A percentile compares a stretch with the other conserved stretches of the same genome.
These are phyloP conservation scores for Phytopythium oedochilum DNA, from an alignment of 352 stramenopile genomes.

Conservation along the genomic window DNA sequence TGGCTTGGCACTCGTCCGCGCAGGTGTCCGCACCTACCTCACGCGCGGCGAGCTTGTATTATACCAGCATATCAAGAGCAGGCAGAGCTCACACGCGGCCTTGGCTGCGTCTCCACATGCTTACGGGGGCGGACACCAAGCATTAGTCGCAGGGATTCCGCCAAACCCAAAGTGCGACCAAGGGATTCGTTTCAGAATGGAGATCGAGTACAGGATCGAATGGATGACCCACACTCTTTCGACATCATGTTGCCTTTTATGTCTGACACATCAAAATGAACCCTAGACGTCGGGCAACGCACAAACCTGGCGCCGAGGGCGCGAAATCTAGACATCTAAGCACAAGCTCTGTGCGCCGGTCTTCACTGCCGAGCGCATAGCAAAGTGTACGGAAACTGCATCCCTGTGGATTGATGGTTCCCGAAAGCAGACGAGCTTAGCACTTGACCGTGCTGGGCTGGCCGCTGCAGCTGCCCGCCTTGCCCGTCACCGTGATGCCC, in stretches of 20 bases:
- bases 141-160: too few relatives aligned
- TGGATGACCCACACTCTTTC: neutral
- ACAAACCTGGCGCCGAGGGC: neutral
- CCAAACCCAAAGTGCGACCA: too few relatives aligned
- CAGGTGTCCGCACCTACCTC: too few relatives aligned
- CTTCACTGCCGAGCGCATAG: neutral
- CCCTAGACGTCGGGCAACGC: neutral
- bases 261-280: neutral
- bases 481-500: constrained; percentile 8
- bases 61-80: too few relatives aligned
- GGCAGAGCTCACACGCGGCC: too few relatives aligned
- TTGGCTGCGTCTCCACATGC: too few relatives aligned
- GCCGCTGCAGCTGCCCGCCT: constrained; percentile 13
- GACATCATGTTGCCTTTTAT: neutral
- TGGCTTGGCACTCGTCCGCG: too few relatives aligned
- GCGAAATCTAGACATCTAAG: neutral
- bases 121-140: too few relatives aligned
- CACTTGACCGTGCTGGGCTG: constrained; percentile 8
- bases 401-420: neutral
- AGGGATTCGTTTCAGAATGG: too few relatives aligned
- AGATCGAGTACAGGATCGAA: too few relatives aligned
- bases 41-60: too few relatives aligned
- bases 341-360: neutral
- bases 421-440: neutral
- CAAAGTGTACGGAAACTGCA: neutral